These are phyloP conservation scores for Acanthamoeba sp. DNA, from an alignment of 208 protist species.

Conservation along the genomic window DNA sequence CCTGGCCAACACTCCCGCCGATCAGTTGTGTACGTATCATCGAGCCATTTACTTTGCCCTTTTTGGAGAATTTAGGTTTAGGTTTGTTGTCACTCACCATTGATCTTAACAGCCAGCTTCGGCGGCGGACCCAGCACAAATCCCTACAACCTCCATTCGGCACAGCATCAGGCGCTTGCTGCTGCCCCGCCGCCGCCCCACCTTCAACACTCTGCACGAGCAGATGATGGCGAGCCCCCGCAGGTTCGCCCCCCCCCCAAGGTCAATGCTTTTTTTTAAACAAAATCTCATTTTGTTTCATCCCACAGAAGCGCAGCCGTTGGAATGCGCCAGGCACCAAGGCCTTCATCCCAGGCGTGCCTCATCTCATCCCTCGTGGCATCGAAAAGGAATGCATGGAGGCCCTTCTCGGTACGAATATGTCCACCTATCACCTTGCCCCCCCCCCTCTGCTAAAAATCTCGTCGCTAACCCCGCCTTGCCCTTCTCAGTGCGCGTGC, in stretches of 20 bases:
- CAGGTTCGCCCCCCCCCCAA: not conserved
- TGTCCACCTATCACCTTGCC: too few species aligned
- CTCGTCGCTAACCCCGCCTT: not conserved
- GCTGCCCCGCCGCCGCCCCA: not conserved
- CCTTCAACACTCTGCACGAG: not conserved
- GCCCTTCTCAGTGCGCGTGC: not conserved
- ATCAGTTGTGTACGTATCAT: not conserved
- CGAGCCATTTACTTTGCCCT: not conserved
- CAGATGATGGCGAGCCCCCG: not conserved
- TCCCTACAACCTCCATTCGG: slow-evolving; percentile 55
- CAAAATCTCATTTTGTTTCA: not conserved
- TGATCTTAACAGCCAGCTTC: not conserved
- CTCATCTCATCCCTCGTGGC: slow-evolving; percentile 21
- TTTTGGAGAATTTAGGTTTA: not conserved
- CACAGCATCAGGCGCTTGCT: not conserved
- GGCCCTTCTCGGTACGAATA: slow-evolving; percentile 18
- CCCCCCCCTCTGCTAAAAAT: not conserved
- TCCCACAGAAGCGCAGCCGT: slow-evolving; percentile 45
- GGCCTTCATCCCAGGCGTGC: slow-evolving; percentile 47
- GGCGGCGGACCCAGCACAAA: slow-evolving; percentile 2
- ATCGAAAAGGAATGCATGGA: slow-evolving; percentile 58
- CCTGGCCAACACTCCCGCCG: slow-evolving; percentile 24
- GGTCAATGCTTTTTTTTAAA: too few species aligned
- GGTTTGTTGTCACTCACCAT: not conserved
- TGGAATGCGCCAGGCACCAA: slow-evolving; percentile 63